Percentiles rank a stretch among this genome's conserved stretches.
Conservation (phyloP, 2,329 filamentous ascomycete species). For the Whalleya microplaca region DNA sequence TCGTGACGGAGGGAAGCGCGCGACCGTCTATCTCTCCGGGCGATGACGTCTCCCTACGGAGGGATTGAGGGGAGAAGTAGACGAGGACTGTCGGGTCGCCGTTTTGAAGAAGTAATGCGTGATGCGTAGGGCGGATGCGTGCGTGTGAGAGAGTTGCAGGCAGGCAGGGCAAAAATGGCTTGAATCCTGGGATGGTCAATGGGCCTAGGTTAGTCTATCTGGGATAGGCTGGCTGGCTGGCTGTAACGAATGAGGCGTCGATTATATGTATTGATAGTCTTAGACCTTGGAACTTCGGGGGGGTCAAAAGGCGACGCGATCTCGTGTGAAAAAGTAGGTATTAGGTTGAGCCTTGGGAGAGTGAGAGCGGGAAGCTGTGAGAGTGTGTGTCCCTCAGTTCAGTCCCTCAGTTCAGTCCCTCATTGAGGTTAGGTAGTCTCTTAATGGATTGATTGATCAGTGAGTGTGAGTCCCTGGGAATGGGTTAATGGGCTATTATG, state of each 20-base stretch:
- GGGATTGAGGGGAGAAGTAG: constrained; percentile 13
- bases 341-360: background rate
- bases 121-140: background rate
- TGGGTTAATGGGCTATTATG: background rate
- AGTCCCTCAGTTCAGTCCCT: background rate
- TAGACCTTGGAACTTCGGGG: background rate
- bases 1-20: constrained; percentile 22
- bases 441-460: constrained; percentile 1
- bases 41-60: constrained; percentile 1
- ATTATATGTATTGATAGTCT: background rate
- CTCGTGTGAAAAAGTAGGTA: background rate
- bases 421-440: background rate
- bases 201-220: background rate
- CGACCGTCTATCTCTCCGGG: constrained; percentile 8
- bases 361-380: constrained; percentile 3
- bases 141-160: constrained; percentile 1
- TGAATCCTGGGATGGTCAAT: background rate
- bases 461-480: too few species aligned
- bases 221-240: background rate
- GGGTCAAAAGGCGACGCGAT: background rate
- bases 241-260: constrained; percentile 15
- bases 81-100: constrained; percentile 6
- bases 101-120: constrained; percentile 5
- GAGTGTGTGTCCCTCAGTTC: background rate
- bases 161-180: constrained; percentile 6